phyloP scores from a whole-genome alignment of 352 stramenopile species.

The Phytophthora tubulina region DNA sequence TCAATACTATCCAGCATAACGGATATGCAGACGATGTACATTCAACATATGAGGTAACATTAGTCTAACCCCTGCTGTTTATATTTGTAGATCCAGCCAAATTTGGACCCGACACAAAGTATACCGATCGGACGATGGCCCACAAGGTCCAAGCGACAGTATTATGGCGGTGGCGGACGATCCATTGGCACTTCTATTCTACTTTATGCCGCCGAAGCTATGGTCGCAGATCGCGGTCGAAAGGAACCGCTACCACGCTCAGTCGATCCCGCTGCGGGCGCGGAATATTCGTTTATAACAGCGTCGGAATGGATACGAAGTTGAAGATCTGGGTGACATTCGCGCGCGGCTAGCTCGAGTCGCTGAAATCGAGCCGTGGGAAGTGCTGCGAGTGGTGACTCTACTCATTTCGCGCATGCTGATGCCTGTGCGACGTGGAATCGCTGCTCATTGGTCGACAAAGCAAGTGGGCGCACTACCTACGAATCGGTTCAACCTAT shows the following conservation, averaged over 20 bases:
- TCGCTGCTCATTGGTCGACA: not conserved
- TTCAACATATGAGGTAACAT: slow-evolving; percentile 6
- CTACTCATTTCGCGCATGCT: not conserved
- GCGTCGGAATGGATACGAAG: slow-evolving; percentile 1
- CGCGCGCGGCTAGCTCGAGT: not conserved
- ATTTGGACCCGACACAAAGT: not conserved
- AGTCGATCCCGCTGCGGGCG: not conserved
- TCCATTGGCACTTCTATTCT: slow-evolving; percentile 18
- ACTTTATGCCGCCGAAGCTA: slow-evolving; percentile 17
- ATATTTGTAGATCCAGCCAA: not conserved
- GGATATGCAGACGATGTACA: not conserved
- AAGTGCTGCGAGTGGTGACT: not conserved
- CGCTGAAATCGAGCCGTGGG: not conserved
- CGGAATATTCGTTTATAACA: not conserved
- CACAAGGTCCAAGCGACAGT: slow-evolving; percentile 8
- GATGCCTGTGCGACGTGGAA: not conserved
- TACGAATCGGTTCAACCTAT: not conserved
- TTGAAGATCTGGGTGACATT: not conserved
- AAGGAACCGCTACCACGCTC: not conserved
- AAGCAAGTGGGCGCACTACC: slow-evolving; percentile 6
- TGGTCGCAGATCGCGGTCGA: slow-evolving; percentile 15
- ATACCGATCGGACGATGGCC: not conserved
- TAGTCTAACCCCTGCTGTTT: not conserved
- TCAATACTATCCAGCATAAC: too few relatives aligned
- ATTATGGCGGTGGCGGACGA: not conserved